phyloP scores from a whole-genome alignment of 2,329 filamentous ascomycete species.

The Sclerotiophoma versabilis region DNA sequence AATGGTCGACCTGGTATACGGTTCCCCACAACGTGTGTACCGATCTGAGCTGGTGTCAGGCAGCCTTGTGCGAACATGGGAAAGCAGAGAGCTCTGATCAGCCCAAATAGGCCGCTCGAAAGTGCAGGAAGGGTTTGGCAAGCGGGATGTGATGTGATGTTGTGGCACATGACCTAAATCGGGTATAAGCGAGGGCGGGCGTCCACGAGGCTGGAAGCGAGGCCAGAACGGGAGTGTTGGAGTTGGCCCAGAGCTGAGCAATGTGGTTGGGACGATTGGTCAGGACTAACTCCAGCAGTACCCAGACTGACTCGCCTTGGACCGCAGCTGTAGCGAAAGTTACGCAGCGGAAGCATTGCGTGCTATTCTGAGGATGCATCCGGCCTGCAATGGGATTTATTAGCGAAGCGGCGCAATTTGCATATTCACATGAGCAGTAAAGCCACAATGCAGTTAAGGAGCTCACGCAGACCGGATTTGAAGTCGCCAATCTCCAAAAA shows the following conservation, averaged over 20 bases:
- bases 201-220: not conserved
- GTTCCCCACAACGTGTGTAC: not conserved
- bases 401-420: not conserved
- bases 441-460: too few species aligned
- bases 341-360: too few species aligned
- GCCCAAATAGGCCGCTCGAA: not conserved
- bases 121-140: not conserved
- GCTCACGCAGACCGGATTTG: too few species aligned
- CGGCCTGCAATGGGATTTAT: not conserved
- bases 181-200: not conserved
- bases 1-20: not conserved
- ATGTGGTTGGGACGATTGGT: not conserved
- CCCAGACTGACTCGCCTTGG: not conserved
- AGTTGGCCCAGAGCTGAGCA: conserved; percentile 5
- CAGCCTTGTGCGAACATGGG: not conserved
- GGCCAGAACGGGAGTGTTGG: not conserved
- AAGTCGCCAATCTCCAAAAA: too few species aligned
- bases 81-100: not conserved
- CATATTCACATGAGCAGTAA: too few species aligned
- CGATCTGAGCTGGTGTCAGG: not conserved
- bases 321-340: too few species aligned
- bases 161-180: not conserved
- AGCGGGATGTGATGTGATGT: not conserved
- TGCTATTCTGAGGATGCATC: not conserved
- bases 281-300: not conserved